A percentile compares a stretch with the other conserved stretches of the same genome.
Evolutionary conservation across 73 alveolate genomes (phyloP).

Genomic region (Tetrahymena thermophila): DNA sequence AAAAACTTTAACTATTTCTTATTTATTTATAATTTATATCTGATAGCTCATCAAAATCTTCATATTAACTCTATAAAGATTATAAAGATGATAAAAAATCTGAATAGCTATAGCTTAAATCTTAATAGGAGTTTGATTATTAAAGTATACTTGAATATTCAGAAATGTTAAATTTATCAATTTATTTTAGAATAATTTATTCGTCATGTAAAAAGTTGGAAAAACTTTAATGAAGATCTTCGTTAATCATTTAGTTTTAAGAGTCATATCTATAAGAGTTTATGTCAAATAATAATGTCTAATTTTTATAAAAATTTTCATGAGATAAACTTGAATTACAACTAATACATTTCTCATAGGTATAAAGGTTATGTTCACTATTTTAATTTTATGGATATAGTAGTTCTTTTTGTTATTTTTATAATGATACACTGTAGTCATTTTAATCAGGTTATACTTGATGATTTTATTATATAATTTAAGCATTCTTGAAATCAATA

Average conservation of each 20-base stretch:
- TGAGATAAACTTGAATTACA: too few relatives aligned
- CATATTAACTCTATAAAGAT: background rate
- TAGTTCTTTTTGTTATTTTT: background rate
- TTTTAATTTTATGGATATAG: background rate
- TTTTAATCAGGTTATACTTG: background rate
- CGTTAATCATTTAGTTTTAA: background rate
- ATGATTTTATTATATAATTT: background rate
- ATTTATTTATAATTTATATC: too few relatives aligned
- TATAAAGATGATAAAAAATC: background rate
- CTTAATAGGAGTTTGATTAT: background rate
- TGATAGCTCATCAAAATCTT: background rate
- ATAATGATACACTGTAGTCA: background rate
- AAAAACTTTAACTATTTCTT: background rate
- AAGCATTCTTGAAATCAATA: too few relatives aligned
- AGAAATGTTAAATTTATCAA: background rate
- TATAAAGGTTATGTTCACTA: background rate
- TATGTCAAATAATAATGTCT: background rate
- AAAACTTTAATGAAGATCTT: background rate
- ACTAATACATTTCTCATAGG: too few relatives aligned
- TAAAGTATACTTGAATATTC: background rate
- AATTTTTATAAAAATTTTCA: background rate
- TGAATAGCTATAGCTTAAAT: background rate
- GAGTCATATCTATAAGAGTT: background rate
- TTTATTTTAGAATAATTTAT: too few relatives aligned
- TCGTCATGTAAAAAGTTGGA: background rate